Conservation (phyloP, 495 filamentous ascomycete species). For the Aspergillus indologenus region DNA sequence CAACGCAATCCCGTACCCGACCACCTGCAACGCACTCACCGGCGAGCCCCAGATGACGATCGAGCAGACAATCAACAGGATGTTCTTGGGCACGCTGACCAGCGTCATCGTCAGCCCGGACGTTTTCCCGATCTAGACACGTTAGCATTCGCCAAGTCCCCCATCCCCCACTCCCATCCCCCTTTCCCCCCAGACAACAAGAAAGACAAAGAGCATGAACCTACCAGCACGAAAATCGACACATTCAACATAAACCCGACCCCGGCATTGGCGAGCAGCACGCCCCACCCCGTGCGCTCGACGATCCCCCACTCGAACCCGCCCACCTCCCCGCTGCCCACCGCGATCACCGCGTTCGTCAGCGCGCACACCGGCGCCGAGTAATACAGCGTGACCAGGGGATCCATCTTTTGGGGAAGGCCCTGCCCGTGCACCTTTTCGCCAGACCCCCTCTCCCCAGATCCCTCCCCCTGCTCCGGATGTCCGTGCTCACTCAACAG, state of each 20-base stretch:
- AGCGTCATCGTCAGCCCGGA: slow-evolving; percentile 75
- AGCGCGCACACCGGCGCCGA: slow-evolving; percentile 74
- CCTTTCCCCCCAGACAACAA: background rate
- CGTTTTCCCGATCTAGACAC: slow-evolving; percentile 73
- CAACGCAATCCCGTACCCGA: slow-evolving; percentile 66
- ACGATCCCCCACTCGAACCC: slow-evolving; percentile 53
- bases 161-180: background rate
- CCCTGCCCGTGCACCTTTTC: too few relatives aligned
- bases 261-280: slow-evolving; percentile 63
- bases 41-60: slow-evolving; percentile 64
- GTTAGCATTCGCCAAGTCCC: background rate
- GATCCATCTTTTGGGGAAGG: slow-evolving; percentile 65
- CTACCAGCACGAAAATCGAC: slow-evolving; percentile 70
- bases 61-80: slow-evolving; percentile 62
- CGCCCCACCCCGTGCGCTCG: slow-evolving; percentile 51
- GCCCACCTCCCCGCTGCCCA: slow-evolving; percentile 52
- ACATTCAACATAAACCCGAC: slow-evolving; percentile 77
- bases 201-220: slow-evolving; percentile 17
- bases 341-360: slow-evolving; percentile 69
- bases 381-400: slow-evolving; percentile 80
- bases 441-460: too few relatives aligned
- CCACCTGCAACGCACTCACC: slow-evolving; percentile 55
- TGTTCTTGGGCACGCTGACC: slow-evolving; percentile 73
- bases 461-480: too few relatives aligned
- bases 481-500: slow-evolving; percentile 62